These are phyloP conservation scores for Tulasnella sp. DNA, from an alignment of 768 basidiomycete species.

Conservation along the genomic window DNA sequence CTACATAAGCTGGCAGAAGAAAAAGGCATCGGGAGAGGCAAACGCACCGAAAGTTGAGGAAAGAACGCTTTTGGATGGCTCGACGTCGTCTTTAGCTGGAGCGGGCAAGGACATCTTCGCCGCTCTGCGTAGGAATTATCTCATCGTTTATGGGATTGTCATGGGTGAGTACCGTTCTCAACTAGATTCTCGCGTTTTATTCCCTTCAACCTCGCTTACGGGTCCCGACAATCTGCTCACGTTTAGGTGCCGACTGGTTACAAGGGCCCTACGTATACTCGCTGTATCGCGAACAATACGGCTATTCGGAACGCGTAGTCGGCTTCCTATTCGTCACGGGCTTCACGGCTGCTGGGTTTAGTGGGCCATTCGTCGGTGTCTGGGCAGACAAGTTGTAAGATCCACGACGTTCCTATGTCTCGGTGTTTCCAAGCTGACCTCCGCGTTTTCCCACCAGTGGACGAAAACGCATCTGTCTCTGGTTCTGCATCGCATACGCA, in stretches of 20 bases:
- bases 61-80: neutral
- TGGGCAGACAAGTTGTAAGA: slow-evolving; percentile 73
- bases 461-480: slow-evolving; percentile 56
- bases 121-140: slow-evolving; percentile 39
- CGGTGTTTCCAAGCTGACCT: neutral
- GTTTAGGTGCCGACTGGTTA: slow-evolving; percentile 64
- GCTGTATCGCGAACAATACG: slow-evolving; percentile 61
- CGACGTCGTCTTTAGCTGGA: neutral
- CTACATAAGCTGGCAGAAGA: slow-evolving; percentile 7
- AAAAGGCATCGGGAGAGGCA: neutral
- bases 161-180: slow-evolving; percentile 46
- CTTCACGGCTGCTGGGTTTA: slow-evolving; percentile 59
- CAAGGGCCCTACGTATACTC: slow-evolving; percentile 76
- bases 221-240: neutral
- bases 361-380: slow-evolving; percentile 62
- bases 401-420: neutral
- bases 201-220: neutral
- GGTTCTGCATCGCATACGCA: slow-evolving; percentile 62
- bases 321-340: slow-evolving; percentile 72
- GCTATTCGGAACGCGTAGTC: slow-evolving; percentile 53
- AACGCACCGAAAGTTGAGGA: neutral
- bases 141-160: slow-evolving; percentile 61
- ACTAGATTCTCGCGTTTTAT: neutral
- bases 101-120: neutral
- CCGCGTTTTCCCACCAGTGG: slow-evolving; percentile 39